Evolutionary conservation across 176 grass and related monocot genomes (phyloP), one percentile per base, ranked within the genome.

Genomic region (Pontederia crassipes): DNA sequence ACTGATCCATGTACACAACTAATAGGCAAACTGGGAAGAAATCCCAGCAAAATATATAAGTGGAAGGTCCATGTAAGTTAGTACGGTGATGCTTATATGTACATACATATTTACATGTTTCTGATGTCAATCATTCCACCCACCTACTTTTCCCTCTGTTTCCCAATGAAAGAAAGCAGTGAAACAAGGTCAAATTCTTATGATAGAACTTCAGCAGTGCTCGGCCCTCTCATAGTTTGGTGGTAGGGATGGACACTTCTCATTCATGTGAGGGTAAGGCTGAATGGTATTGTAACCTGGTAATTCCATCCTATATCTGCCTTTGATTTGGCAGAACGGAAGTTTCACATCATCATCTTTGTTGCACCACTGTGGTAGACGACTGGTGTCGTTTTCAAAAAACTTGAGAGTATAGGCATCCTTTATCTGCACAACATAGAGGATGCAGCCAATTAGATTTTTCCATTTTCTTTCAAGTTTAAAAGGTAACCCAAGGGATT

Each of bases 321-420:
- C 87, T 71, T 85, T 80, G 64, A 97, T 92, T 79, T 97, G 93
- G 73, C 87, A 92, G 48, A 88, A 97, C 3, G 93, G 84, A 27
- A 88, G 87, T 52, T 86, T 86, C 49, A 92, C 84, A 47, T 26
- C 76, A 58, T 85, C 79, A 2, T 85, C 76, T 75, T 97, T 88
- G 87, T 97, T 97, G 84, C 93, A 97, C 87, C 93, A 97, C 5
- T 74, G 79, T 0, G 93, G 93, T 69, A 97, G 62, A 29, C 57
- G 83, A 51, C 84, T 88, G 13, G 70, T 29, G 49, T 97, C 80
- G 52, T 52, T 32, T 74, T 97, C 93, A 12, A 85, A 97, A 52
- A 97, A 85, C 27, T 97, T 92, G 71, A 97, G 87, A 54, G 59
- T 71, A 71, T 97, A 97, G 48, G 87, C 93, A 83, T 97, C 93